A percentile compares a stretch with the other conserved stretches of the same genome.
phyloP scores from a whole-genome alignment of 2,329 filamentous ascomycete species.

The Fusarium devonianum region DNA sequence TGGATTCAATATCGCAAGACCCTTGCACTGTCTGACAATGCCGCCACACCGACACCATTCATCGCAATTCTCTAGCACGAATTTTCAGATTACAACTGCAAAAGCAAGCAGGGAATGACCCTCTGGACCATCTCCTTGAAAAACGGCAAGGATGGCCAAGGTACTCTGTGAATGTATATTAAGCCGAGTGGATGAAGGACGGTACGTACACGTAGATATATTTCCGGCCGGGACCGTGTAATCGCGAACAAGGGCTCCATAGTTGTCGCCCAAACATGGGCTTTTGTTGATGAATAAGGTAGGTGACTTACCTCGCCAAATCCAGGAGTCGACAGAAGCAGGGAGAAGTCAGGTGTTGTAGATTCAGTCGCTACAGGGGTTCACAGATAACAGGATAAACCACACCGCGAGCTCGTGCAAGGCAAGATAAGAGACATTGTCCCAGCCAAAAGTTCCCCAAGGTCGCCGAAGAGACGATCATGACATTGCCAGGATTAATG shows the following conservation, averaged over 20 bases:
- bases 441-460: slow-evolving; percentile 7
- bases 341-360: not conserved
- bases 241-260: slow-evolving; percentile 1
- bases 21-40: slow-evolving; percentile 31
- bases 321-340: slow-evolving; percentile 18
- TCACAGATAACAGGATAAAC: slow-evolving; percentile 13
- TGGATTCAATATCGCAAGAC: too few species aligned
- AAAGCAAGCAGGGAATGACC: slow-evolving; percentile 4
- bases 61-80: slow-evolving; percentile 27
- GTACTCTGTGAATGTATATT: slow-evolving; percentile 5
- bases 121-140: slow-evolving; percentile 6
- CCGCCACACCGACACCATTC: slow-evolving; percentile 39
- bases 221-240: too few species aligned
- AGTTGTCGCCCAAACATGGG: not conserved
- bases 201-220: not conserved
- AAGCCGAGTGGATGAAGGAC: slow-evolving; percentile 1
- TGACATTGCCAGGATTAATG: slow-evolving; percentile 16
- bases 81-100: not conserved
- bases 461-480: slow-evolving; percentile 5
- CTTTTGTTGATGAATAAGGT: not conserved
- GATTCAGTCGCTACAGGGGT: slow-evolving; percentile 9
- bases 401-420: slow-evolving; percentile 7
- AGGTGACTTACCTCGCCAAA: too few species aligned
- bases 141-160: not conserved
- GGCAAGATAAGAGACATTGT: slow-evolving; percentile 1